Evolutionary conservation across 1,284 basidiomycete species (phyloP).

Genomic region (Ustilago trichophora): DNA sequence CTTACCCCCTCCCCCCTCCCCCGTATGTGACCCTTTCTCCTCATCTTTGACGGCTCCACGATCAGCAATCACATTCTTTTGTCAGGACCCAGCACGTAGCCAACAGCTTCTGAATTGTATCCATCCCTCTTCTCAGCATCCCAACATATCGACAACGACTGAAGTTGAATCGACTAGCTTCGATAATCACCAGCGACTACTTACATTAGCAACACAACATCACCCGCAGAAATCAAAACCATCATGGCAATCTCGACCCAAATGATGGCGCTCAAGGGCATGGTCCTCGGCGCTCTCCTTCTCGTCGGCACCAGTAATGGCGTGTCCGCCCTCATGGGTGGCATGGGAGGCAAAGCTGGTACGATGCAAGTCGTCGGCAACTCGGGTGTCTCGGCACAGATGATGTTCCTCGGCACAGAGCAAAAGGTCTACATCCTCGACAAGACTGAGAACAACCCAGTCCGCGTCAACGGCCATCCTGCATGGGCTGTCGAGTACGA

Average conservation of each 20-base stretch:
- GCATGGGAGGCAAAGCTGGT: constrained; percentile 31
- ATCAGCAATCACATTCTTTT: constrained; percentile 7
- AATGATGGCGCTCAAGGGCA: constrained; percentile 16
- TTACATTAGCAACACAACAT: neutral
- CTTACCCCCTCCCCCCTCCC: neutral
- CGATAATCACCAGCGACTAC: too few relatives aligned
- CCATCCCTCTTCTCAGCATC: too few relatives aligned
- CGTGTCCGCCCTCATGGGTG: constrained; percentile 1
- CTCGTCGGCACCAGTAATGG: constrained; percentile 8
- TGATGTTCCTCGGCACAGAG: constrained; percentile 59
- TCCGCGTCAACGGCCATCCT: constrained; percentile 42
- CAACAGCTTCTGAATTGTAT: neutral
- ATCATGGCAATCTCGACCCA: constrained; percentile 8
- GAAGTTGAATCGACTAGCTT: too few relatives aligned
- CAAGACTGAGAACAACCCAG: constrained; percentile 66
- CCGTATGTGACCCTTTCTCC: neutral
- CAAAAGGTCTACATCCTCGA: constrained; percentile 64
- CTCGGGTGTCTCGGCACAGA: constrained; percentile 58
- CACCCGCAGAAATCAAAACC: neutral
- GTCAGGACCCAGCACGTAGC: neutral
- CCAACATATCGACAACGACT: neutral
- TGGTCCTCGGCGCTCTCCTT: constrained; percentile 19
- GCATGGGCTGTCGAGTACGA: constrained; percentile 56
- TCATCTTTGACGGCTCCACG: neutral
- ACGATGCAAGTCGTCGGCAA: constrained; percentile 54